phyloP scores from a whole-genome alignment of 2,329 filamentous ascomycete species.

The Chaetomiaceae sp. region DNA sequence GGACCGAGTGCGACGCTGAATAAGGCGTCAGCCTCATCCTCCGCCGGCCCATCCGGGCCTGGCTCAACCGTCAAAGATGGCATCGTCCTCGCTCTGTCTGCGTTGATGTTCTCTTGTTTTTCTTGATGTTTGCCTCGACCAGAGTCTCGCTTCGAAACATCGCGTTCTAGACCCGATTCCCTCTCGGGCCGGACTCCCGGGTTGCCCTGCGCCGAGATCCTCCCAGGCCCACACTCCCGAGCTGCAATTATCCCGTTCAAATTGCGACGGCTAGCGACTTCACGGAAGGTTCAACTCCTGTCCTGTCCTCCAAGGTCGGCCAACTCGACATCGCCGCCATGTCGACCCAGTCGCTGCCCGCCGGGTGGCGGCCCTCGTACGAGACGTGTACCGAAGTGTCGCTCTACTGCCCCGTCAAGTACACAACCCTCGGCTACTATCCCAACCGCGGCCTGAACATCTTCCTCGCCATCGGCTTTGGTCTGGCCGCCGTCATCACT shows the following conservation, averaged over 20 bases:
- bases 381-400: conserved; percentile 38
- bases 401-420: conserved; percentile 43
- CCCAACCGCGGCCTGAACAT: conserved; percentile 52
- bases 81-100: background rate
- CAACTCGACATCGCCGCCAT: background rate
- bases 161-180: too few species aligned
- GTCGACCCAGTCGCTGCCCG: conserved; percentile 7
- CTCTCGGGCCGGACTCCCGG: too few species aligned
- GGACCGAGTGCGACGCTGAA: conserved; percentile 5
- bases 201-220: too few species aligned
- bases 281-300: too few species aligned
- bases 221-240: too few species aligned
- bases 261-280: background rate
- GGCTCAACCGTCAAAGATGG: background rate
- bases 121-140: background rate
- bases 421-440: conserved; percentile 53
- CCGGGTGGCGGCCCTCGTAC: conserved; percentile 20
- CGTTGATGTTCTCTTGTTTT: background rate
- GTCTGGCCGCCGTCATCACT: conserved; percentile 40
- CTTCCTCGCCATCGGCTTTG: conserved; percentile 50
- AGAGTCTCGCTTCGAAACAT: too few species aligned
- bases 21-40: background rate
- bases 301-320: background rate
- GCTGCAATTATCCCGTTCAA: too few species aligned
- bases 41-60: background rate